Percentiles rank a stretch among this genome's conserved stretches.
phyloP scores from a whole-genome alignment of 805 yeast species.

The Candida golubevii region DNA sequence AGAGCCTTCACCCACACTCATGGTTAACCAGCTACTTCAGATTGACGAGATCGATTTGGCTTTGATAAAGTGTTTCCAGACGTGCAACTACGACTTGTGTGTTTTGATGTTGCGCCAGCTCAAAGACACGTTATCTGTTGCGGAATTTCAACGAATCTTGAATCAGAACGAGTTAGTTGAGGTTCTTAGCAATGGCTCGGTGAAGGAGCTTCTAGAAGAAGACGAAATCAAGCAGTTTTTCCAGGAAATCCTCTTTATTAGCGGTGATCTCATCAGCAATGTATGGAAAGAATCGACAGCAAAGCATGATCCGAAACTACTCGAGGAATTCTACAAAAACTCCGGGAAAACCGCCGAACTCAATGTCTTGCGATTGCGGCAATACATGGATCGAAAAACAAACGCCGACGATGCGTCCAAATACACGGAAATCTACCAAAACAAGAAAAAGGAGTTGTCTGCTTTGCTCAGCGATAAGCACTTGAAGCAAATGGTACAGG shows the following conservation, averaged over 20 bases:
- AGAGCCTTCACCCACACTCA: conserved; percentile 61
- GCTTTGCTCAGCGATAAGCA: conserved; percentile 15
- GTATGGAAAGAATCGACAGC: conserved; percentile 35
- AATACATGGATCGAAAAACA: conserved; percentile 15
- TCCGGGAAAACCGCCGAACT: conserved; percentile 27
- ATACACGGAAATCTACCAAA: conserved; percentile 15
- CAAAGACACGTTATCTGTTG: conserved; percentile 49
- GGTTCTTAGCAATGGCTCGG: conserved; percentile 28
- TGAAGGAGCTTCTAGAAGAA: conserved; percentile 18
- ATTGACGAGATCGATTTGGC: conserved; percentile 75
- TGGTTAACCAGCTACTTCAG: conserved; percentile 54
- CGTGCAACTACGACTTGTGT: conserved; percentile 58
- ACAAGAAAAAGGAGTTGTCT: conserved; percentile 23
- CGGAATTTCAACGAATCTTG: conserved; percentile 67
- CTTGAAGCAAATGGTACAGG: conserved; percentile 20
- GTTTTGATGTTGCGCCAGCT: conserved; percentile 53
- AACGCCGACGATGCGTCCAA: neutral
- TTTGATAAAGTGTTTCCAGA: conserved; percentile 57
- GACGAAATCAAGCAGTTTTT: conserved; percentile 10
- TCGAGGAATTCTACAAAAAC: conserved; percentile 28
- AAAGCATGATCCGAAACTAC: conserved; percentile 16
- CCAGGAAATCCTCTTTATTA: conserved; percentile 23
- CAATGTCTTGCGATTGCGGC: conserved; percentile 15
- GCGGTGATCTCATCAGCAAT: conserved; percentile 36
- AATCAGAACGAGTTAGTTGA: conserved; percentile 40